Evolutionary conservation across 2,329 filamentous ascomycete species (phyloP).

Genomic region (Dendrostoma leiphaemia): DNA sequence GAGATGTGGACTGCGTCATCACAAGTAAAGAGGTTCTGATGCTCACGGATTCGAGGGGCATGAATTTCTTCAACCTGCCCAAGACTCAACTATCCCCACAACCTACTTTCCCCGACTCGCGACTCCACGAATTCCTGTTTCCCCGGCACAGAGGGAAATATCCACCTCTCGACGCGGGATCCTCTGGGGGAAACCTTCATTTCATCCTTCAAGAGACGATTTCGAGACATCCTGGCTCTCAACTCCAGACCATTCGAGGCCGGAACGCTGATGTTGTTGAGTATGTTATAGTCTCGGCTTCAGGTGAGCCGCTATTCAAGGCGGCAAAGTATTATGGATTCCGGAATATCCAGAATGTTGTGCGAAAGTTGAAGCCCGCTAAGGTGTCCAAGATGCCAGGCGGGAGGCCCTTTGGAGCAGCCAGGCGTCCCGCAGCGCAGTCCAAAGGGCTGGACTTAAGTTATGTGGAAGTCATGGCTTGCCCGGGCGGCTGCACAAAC

Average conservation of each 20-base stretch:
- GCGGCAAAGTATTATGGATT: slow-evolving; percentile 95
- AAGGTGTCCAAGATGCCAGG: slow-evolving; percentile 77
- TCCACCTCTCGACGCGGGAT: slow-evolving; percentile 60
- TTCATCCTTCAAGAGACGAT: slow-evolving; percentile 78
- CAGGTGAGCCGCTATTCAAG: slow-evolving; percentile 64
- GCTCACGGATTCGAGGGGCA: slow-evolving; percentile 75
- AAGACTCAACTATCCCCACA: slow-evolving; percentile 44
- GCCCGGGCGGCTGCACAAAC: slow-evolving; percentile 97
- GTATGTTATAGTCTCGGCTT: slow-evolving; percentile 63
- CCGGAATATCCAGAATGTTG: slow-evolving; percentile 96
- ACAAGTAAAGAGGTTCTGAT: slow-evolving; percentile 93
- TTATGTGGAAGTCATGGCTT: slow-evolving; percentile 99
- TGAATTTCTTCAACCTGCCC: slow-evolving; percentile 74
- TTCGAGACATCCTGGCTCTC: slow-evolving; percentile 66
- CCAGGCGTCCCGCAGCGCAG: slow-evolving; percentile 51
- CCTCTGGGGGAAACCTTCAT: slow-evolving; percentile 85
- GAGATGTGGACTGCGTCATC: slow-evolving; percentile 97
- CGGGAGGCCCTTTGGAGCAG: slow-evolving; percentile 58
- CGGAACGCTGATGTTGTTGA: slow-evolving; percentile 91
- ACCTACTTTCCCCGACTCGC: slow-evolving; percentile 69
- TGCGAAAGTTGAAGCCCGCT: slow-evolving; percentile 83
- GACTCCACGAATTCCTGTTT: slow-evolving; percentile 73
- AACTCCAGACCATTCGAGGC: slow-evolving; percentile 69
- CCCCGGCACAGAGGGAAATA: slow-evolving; percentile 43
- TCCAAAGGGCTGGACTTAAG: slow-evolving; percentile 64